Evolutionary conservation across 2,329 filamentous ascomycete species (phyloP).

Genomic region (Colletotrichum musicola): DNA sequence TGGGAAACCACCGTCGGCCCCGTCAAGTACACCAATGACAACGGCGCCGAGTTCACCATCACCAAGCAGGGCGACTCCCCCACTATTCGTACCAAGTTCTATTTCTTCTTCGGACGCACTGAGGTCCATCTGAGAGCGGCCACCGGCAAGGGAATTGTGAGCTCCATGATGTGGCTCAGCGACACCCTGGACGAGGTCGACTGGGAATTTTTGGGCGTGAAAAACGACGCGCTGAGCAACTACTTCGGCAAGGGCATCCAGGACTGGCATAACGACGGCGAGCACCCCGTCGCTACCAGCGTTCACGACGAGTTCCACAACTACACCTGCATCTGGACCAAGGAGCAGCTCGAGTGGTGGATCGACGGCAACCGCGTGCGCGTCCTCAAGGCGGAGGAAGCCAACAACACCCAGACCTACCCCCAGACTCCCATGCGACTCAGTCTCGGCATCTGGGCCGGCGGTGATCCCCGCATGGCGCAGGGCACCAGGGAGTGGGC

Average conservation of each 20-base stretch:
- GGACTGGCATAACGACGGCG: constrained; percentile 72
- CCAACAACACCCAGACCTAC: constrained; percentile 72
- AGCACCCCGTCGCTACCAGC: constrained; percentile 66
- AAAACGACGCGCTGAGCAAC: constrained; percentile 76
- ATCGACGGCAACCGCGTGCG: constrained; percentile 77
- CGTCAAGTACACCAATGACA: constrained; percentile 70
- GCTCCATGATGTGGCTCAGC: constrained; percentile 84
- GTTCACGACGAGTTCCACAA: constrained; percentile 76
- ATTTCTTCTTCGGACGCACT: constrained; percentile 87
- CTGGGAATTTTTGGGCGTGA: constrained; percentile 83
- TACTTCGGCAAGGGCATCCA: constrained; percentile 83
- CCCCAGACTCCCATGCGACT: constrained; percentile 84
- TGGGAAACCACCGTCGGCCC: constrained; percentile 79
- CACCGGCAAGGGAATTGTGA: constrained; percentile 80
- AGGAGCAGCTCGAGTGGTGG: constrained; percentile 74
- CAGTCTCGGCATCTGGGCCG: constrained; percentile 75
- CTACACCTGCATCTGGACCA: constrained; percentile 81
- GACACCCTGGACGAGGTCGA: constrained; percentile 91
- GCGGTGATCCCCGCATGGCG: constrained; percentile 67
- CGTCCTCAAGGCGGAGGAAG: constrained; percentile 71
- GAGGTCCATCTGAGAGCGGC: constrained; percentile 85
- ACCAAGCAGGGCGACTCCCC: constrained; percentile 78
- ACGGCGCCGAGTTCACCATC: constrained; percentile 81
- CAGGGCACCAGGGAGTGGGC: constrained; percentile 76
- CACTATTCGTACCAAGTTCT: constrained; percentile 83